phyloP scores from a whole-genome alignment of 2,329 filamentous ascomycete species.

The Akanthomyces muscarius region DNA sequence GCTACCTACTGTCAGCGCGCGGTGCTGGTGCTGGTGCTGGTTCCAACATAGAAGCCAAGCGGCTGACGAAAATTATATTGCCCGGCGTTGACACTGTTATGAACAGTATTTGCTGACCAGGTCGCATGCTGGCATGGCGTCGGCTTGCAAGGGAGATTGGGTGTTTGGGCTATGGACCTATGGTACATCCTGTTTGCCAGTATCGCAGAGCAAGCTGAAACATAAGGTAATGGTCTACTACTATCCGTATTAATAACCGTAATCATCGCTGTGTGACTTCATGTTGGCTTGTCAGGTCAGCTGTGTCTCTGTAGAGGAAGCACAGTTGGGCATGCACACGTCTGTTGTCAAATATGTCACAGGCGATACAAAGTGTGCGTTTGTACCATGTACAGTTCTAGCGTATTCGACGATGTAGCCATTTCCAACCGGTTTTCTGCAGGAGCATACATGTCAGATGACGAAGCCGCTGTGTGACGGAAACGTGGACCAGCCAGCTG shows the following conservation, averaged over 20 bases:
- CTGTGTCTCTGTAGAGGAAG: background rate
- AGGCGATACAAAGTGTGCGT: background rate
- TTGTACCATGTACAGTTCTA: background rate
- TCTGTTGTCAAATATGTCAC: background rate
- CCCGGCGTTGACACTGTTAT: background rate
- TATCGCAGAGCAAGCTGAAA: background rate
- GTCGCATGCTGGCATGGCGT: background rate
- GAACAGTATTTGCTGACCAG: background rate
- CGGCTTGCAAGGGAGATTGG: background rate
- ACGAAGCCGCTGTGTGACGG: background rate
- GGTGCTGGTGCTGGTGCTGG: background rate
- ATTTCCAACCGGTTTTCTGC: background rate
- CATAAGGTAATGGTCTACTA: background rate
- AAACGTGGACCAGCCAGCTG: slow-evolving; percentile 8
- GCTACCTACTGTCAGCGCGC: background rate
- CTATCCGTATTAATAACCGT: background rate
- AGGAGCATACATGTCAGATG: slow-evolving; percentile 13
- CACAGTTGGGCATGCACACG: no score
- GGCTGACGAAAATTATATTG: background rate
- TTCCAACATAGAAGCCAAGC: background rate
- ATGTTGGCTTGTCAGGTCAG: background rate
- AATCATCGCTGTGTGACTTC: background rate
- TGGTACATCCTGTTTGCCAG: background rate
- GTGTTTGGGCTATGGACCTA: no score
- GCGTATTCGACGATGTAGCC: background rate